Percentiles rank a stretch among this genome's conserved stretches.
Conservation (phyloP, 2,329 filamentous ascomycete species). For the Monosporascus sp. region DNA sequence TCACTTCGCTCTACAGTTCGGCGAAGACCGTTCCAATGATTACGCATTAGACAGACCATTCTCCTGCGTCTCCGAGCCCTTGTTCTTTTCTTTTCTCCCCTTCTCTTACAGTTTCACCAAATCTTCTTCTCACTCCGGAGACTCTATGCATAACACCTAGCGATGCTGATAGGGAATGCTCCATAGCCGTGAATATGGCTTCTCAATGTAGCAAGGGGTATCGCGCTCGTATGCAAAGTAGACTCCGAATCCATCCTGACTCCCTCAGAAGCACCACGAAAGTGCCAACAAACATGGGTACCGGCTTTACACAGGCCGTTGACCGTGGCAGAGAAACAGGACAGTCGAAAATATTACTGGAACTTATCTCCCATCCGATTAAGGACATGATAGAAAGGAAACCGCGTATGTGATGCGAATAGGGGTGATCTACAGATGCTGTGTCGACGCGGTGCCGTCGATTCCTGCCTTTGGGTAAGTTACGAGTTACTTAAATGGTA, state of each 20-base stretch:
- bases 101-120: constrained; percentile 2
- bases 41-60: neutral
- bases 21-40: neutral
- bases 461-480: constrained; percentile 17
- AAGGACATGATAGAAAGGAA: constrained; percentile 5
- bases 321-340: neutral
- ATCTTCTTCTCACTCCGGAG: neutral
- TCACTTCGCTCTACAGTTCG: no score
- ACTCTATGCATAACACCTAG: neutral
- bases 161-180: neutral
- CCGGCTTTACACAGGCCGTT: neutral
- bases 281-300: neutral
- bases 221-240: neutral
- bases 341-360: neutral
- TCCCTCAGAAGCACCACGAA: neutral
- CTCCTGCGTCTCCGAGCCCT: neutral
- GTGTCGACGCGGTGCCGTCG: constrained; percentile 3
- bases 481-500: constrained; percentile 25
- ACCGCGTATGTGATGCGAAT: constrained; percentile 2
- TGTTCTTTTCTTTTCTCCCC: constrained; percentile 1
- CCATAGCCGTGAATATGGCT: neutral
- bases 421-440: constrained; percentile 17
- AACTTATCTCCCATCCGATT: constrained; percentile 1
- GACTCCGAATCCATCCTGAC: neutral
- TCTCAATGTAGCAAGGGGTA: neutral